These are phyloP conservation scores for sorghum (Sorghum bicolor) DNA, from an alignment of 176 grass and related monocot species.

Conservation along the genomic window DNA sequence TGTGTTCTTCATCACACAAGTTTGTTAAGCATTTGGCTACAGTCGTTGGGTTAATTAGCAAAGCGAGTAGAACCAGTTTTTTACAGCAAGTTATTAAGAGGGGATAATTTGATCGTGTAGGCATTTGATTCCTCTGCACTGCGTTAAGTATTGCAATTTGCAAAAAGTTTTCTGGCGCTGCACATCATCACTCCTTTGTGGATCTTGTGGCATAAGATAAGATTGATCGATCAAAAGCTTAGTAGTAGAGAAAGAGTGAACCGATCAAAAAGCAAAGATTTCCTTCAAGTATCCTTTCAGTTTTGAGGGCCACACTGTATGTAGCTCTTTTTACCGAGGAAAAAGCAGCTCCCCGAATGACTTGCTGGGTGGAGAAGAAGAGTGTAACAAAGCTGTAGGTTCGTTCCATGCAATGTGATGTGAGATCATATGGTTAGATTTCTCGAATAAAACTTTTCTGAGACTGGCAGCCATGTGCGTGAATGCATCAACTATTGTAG, in stretches of 20 bases:
- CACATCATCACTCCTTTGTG: not conserved
- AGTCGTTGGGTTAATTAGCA: not conserved
- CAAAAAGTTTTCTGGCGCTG: not conserved
- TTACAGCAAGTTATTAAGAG: not conserved
- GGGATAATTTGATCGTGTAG: not conserved
- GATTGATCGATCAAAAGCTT: not conserved
- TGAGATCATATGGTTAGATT: not conserved
- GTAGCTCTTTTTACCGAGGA: not conserved
- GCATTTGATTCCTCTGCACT: not conserved
- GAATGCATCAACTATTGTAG: not conserved
- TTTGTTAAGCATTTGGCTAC: not conserved
- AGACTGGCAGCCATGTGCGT: not conserved
- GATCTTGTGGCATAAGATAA: not conserved
- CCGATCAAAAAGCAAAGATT: conserved; percentile 26
- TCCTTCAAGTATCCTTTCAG: not conserved
- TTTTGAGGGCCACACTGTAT: not conserved
- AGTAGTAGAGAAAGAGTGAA: not conserved
- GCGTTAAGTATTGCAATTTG: not conserved
- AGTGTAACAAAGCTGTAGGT: not conserved
- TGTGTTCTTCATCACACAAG: not conserved
- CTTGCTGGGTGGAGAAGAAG: not conserved
- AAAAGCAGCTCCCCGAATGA: not conserved
- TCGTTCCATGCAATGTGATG: not conserved
- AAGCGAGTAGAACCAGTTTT: not conserved
- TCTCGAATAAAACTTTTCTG: not conserved